Conservation (phyloP, 73 alveolate species). For the Blepharisma japonicum region DNA sequence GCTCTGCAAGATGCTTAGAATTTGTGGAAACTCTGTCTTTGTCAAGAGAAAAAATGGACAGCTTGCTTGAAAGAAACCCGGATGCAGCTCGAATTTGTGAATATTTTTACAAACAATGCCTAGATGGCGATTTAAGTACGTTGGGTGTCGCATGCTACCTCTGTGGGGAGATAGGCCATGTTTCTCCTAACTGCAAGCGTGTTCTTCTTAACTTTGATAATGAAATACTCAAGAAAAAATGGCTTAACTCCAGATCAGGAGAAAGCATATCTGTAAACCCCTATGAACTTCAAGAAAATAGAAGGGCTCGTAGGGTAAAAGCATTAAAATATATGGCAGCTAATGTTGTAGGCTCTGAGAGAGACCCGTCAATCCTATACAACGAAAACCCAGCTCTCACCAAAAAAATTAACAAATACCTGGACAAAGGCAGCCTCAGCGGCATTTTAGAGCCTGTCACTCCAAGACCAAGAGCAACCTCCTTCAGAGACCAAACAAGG, state of each 20-base stretch:
- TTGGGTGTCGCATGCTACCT: not conserved
- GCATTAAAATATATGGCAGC: not conserved
- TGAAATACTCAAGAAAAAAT: not conserved
- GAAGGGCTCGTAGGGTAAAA: not conserved
- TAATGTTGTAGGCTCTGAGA: not conserved
- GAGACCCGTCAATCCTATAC: not conserved
- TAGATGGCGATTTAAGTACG: not conserved
- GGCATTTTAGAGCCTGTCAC: slow-evolving; percentile 4
- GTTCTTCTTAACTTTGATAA: not conserved
- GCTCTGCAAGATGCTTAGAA: slow-evolving; percentile 18
- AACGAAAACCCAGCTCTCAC: not conserved
- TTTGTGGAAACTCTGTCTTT: slow-evolving; percentile 20
- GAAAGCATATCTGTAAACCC: not conserved
- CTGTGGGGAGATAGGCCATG: slow-evolving; percentile 28
- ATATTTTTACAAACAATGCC: slow-evolving; percentile 3
- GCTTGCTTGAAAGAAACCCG: slow-evolving; percentile 33
- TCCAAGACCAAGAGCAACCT: not conserved
- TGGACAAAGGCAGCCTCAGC: not conserved
- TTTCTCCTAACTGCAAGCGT: not conserved
- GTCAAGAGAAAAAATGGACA: slow-evolving; percentile 1
- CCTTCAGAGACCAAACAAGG: not conserved
- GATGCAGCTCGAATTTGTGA: slow-evolving; percentile 28
- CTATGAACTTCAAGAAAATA: not conserved
- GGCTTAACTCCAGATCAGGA: slow-evolving; percentile 5
- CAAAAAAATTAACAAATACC: not conserved